phyloP scores from a whole-genome alignment of 2,329 filamentous ascomycete species.

The Plenodomus lindquistii region DNA sequence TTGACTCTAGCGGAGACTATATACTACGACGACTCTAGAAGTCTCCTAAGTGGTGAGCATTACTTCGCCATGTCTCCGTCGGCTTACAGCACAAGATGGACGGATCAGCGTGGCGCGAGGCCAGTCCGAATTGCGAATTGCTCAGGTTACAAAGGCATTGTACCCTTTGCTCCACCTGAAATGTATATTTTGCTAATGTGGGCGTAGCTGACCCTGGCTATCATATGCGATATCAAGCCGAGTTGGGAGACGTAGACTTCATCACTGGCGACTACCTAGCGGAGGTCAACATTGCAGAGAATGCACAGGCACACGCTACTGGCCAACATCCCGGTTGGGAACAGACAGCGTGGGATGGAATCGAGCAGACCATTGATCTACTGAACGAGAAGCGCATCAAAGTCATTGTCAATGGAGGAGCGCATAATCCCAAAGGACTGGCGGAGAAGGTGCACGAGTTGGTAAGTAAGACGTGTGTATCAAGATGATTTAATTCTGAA shows the following conservation, averaged over 20 bases:
- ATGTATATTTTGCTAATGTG: slow-evolving; percentile 4
- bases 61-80: no score
- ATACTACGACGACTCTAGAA: no score
- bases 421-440: slow-evolving; percentile 58
- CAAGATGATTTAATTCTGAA: not conserved
- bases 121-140: slow-evolving; percentile 46
- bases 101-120: slow-evolving; percentile 29
- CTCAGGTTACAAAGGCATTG: slow-evolving; percentile 43
- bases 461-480: slow-evolving; percentile 20
- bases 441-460: slow-evolving; percentile 51
- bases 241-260: slow-evolving; percentile 43
- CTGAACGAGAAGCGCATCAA: slow-evolving; percentile 57
- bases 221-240: slow-evolving; percentile 42
- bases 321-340: slow-evolving; percentile 52
- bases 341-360: slow-evolving; percentile 54
- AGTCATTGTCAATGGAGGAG: slow-evolving; percentile 61
- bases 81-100: slow-evolving; percentile 31
- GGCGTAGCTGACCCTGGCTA: slow-evolving; percentile 44
- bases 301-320: slow-evolving; percentile 46
- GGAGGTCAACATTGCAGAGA: slow-evolving; percentile 53
- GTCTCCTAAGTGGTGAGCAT: no score
- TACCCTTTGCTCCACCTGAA: not conserved
- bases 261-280: slow-evolving; percentile 50
- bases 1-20: no score
- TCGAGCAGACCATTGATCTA: slow-evolving; percentile 51